Evolutionary conservation across 805 yeast species (phyloP), one percentile per base, ranked within the genome.

Genomic region (Candida lessepsii): DNA sequence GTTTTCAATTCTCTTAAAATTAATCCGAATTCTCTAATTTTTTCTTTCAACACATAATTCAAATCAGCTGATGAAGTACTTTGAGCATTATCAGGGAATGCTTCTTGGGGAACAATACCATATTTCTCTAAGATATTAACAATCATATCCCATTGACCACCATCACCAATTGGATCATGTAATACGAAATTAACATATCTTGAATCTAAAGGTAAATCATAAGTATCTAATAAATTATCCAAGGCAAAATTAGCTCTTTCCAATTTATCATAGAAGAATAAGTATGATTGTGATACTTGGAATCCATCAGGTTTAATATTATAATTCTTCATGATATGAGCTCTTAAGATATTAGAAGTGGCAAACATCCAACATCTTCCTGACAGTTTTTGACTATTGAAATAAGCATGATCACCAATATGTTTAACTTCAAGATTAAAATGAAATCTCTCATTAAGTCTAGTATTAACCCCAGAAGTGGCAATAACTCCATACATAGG

Each of bases 281-380:
- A 60, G 58, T 83, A 86, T 17, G 85, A 73, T 53, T 87, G 95
- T 27, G 93, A 83, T 37, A 88, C 63, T 62, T 84, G 89, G 58
- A 85, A 79, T 50, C 73, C 75, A 28, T 63, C 67, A 9, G 58
- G 59, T 39, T 56, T 54, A 51, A 87, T 61, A 53, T 81, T 78
- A 60, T 81, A 75, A 54, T 75, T 74, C 51, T 73, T 68, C 61
- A 81, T 78, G 29, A 85, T 75, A 39, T 72, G 73, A 37, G 82
- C 58, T 52, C 96, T 74, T 53, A 86, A 65, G 41, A 83, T 73
- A 51, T 88, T 87, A 39, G 86, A 78, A 1, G 91, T 76, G 9
- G 96, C 96, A 61, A 87, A 87, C 45, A 87, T 72, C 96, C 96
- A 87, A 63, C 96, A 87, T 52, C 95, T 69, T 21, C 96, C 96